Conservation (phyloP, 2,329 filamentous ascomycete species). For the Chrysosporium keratinophilum region DNA sequence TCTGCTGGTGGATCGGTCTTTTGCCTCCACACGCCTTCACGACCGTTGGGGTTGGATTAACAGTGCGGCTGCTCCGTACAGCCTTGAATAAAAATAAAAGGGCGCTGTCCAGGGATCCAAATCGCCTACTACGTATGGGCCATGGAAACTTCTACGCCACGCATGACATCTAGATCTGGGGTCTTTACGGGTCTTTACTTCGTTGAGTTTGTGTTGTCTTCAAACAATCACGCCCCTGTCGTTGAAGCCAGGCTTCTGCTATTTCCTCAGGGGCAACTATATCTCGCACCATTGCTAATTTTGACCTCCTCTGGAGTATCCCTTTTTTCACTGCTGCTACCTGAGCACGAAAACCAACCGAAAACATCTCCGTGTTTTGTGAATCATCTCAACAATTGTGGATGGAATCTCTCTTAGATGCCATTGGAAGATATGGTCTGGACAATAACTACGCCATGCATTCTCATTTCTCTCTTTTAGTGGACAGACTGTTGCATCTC, state of each 20-base stretch:
- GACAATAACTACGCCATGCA: no score
- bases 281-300: not conserved
- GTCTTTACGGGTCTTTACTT: not conserved
- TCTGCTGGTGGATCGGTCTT: not conserved
- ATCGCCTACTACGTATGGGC: no score
- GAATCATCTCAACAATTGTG: no score
- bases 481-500: not conserved
- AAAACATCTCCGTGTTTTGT: no score
- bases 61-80: not conserved
- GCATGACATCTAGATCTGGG: no score
- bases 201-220: not conserved
- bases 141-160: no score
- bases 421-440: no score
- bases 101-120: no score
- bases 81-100: not conserved
- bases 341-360: no score
- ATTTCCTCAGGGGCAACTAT: not conserved
- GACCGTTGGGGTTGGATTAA: conserved; percentile 5
- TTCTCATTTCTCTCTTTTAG: not conserved
- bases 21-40: not conserved
- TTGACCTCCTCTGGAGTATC: no score
- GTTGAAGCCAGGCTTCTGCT: not conserved
- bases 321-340: no score
- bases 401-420: no score
- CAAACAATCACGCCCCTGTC: not conserved